A percentile compares a stretch with the other conserved stretches of the same genome.
Conservation (phyloP, 192 early-diverging fungal species). For the Podila epigama region DNA sequence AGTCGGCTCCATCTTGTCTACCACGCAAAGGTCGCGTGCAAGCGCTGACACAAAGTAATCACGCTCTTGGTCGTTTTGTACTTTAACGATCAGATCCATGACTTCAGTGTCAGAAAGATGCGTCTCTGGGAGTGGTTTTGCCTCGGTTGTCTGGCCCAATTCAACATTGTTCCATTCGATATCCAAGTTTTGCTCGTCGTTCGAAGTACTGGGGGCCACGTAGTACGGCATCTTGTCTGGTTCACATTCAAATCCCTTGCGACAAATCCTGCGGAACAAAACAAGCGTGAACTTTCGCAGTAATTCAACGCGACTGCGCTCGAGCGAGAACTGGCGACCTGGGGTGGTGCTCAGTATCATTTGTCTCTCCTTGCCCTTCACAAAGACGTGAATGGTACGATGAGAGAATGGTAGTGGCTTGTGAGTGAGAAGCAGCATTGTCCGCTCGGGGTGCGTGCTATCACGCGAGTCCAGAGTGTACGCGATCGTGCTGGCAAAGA, state of each 20-base stretch:
- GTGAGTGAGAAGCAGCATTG: constrained; percentile 54
- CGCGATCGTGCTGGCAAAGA: constrained; percentile 47
- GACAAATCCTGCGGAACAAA: constrained; percentile 54
- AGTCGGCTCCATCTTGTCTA: constrained; percentile 5
- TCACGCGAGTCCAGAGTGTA: constrained; percentile 20
- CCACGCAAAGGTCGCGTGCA: constrained; percentile 24
- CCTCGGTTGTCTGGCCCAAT: constrained; percentile 2
- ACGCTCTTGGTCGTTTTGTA: constrained; percentile 50
- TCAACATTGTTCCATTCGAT: constrained; percentile 61
- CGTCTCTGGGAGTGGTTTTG: constrained; percentile 13
- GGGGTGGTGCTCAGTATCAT: constrained; percentile 21
- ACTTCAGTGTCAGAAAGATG: constrained; percentile 11
- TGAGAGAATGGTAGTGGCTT: constrained; percentile 42
- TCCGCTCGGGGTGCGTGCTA: constrained; percentile 36
- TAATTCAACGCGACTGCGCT: constrained; percentile 49
- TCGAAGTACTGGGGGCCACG: constrained; percentile 57
- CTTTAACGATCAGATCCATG: constrained; percentile 42
- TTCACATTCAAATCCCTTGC: constrained; percentile 57
- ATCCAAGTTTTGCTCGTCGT: constrained; percentile 36
- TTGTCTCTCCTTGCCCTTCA: constrained; percentile 20
- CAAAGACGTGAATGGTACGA: constrained; percentile 38
- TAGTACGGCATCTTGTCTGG: constrained; percentile 60
- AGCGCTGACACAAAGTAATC: constrained; percentile 53
- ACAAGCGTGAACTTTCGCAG: constrained; percentile 63
- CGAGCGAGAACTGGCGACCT: constrained; percentile 26